Evolutionary conservation across 768 basidiomycete species (phyloP).

Genomic region (Wakefieldia striispora): DNA sequence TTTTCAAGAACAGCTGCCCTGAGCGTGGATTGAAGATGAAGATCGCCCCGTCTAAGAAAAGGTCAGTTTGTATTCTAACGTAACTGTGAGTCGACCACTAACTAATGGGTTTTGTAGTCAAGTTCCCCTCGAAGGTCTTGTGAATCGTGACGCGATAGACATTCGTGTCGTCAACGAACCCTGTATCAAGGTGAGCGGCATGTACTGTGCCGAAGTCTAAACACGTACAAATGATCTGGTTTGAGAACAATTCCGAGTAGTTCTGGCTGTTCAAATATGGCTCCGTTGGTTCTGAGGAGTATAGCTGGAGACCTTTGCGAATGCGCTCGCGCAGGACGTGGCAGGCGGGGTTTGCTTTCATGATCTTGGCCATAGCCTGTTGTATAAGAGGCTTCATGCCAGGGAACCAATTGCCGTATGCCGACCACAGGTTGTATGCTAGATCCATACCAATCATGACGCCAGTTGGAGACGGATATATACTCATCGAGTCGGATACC

Average conservation of each 20-base stretch:
- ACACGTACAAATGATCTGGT: conserved; percentile 90
- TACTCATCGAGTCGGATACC: conserved; percentile 97
- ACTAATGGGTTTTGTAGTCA: conserved; percentile 99
- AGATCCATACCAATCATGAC: conserved; percentile 99
- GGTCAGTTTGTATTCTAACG: neutral
- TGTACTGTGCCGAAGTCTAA: neutral
- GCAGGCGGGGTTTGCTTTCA: conserved; percentile 98
- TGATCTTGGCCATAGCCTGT: conserved; percentile 99
- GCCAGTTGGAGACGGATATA: conserved; percentile 98
- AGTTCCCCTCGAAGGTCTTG: conserved; percentile 99
- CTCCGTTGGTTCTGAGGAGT: conserved; percentile 98
- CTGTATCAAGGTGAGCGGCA: conserved; percentile 32
- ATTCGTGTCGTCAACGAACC: conserved; percentile 99
- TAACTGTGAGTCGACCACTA: conserved; percentile 22
- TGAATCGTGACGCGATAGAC: conserved; percentile 99
- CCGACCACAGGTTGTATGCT: conserved; percentile 98
- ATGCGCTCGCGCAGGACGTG: conserved; percentile 99
- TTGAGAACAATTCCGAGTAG: conserved; percentile 94
- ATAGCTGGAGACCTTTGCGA: conserved; percentile 95
- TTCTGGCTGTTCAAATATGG: conserved; percentile 99
- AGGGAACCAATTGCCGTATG: conserved; percentile 99
- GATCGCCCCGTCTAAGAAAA: conserved; percentile 75
- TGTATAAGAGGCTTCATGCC: conserved; percentile 97
- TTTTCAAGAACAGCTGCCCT: conserved; percentile 96
- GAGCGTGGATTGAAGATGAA: conserved; percentile 99